Base-by-base conservation (phyloP, 78 protist species). In the Dictyostelium purpureum region DNA sequence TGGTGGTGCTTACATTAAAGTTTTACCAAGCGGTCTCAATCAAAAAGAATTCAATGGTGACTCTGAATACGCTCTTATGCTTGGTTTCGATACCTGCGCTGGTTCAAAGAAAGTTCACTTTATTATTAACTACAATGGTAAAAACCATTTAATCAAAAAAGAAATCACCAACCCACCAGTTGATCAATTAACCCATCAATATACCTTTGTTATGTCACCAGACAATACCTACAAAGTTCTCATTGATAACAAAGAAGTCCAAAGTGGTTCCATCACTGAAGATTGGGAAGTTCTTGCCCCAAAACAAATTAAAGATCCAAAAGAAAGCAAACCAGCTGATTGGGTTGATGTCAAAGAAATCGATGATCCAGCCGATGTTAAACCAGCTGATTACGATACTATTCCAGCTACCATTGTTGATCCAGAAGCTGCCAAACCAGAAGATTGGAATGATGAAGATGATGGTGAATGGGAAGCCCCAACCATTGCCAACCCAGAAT, bases 391-490 rank as follows among this genome's bases (percentile, higher is more conserved):
- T 42, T 94, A 52, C 54, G 99, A 96, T 88, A 96, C 94, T 79
- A 89, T 83, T 61, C 97, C 98, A 51, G 96, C 96, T 80, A 59
- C 77, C 80, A 96, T 98, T 35, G 85, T 93, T 28, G 99, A 98
- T 88, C 96, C 97, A 28, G 96, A 90, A n/a, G 99, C 99, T 63
- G 59, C 9, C 61, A 98, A 97, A 95, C 99, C 99, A 31, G 99
- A 93, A 21, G 99, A 98, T 94, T 99, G 99, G 99, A 99, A 97
- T 49, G 99, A 98, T 33, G 99, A 98, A 93, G 97, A 95, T 7
- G 99, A 98, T 71, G 99, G 99, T 26, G 99, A 98, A 90, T 99
- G 99, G 99, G 99, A 98, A 96, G 97, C 99, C 37, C 99, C 99
- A 77, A 47, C 79, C 94, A 95, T 98, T 76, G 94, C 93, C 96